Evolutionary conservation across 73 alveolate species (phyloP), one percentile per base, ranked within the genome.

Genomic region (Symbiodinium natans): DNA sequence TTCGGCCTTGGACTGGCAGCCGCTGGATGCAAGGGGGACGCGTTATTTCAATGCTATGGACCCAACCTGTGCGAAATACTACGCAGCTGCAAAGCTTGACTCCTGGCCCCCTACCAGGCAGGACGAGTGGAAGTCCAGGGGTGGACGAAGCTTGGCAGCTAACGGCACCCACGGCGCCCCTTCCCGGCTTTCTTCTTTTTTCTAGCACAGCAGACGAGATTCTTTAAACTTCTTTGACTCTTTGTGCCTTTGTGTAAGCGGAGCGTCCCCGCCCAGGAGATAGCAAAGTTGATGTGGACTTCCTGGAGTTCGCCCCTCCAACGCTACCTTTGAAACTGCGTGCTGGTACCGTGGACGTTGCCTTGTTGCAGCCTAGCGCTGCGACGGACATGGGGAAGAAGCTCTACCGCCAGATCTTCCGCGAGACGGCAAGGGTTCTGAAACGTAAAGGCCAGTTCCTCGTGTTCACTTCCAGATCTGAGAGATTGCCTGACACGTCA

Each of bases 31-130:
- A 3, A 19, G 95, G 43, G 95, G 95, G 46, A 89, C 95, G 75
- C 41, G 95, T 23, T 89, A 89, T 40, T 89, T 89, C 75, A 89
- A 89, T n/a, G 94, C 94, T 6, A 87, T 87, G 94, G 94, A 87
- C 41, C 84, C 84, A 74, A 34, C 11, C 40, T 74, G 84, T 74
- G 86, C 41, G 27, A 46, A 89, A n/a, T 89, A 89, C 36, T 33
- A 54, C 34, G 95, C 95, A 38, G 95, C 95, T 59, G 95, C 75
- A 34, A 38, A 56, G 38, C 42, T 39, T 29, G 95, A 89, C 42
- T 40, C 86, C 31, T 89, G 95, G 95, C 46, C 86, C 41, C n/a
- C 41, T 11, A 59, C 86, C 39, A 52, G 52, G 36, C 86, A 89
- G 82, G 75, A 40, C 1, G 86, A 89, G 29, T 89, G 74, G 46